These are phyloP conservation scores for Dillenia turbinata DNA, from an alignment of 164 flowering plant genomes.

Conservation along the genomic window DNA sequence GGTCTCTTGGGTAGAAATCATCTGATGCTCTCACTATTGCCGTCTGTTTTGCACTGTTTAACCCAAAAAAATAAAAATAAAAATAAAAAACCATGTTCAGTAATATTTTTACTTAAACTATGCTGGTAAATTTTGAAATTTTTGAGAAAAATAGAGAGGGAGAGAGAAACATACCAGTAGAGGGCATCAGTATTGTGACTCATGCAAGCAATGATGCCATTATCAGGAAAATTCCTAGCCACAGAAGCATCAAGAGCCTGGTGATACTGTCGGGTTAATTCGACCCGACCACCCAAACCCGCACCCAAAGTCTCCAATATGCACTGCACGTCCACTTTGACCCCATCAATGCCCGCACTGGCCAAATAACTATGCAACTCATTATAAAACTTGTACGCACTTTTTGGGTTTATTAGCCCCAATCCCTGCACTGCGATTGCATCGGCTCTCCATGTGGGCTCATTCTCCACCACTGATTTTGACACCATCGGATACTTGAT, in stretches of 20 bases:
- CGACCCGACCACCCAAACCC: slow-evolving; percentile 84
- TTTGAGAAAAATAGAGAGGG: neutral
- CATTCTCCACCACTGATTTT: slow-evolving; percentile 61
- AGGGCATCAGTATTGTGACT: slow-evolving; percentile 91
- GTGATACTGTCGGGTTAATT: slow-evolving; percentile 77
- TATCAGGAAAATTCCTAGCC: slow-evolving; percentile 70
- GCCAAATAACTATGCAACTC: slow-evolving; percentile 80
- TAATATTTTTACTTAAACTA: no score
- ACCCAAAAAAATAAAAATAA: neutral
- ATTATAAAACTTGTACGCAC: slow-evolving; percentile 58
- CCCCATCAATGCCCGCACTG: slow-evolving; percentile 82
- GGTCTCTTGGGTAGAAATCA: slow-evolving; percentile 91
- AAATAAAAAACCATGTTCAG: neutral
- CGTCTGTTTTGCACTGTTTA: slow-evolving; percentile 80
- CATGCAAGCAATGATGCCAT: slow-evolving; percentile 93
- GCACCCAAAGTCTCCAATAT: slow-evolving; percentile 85
- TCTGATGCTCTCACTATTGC: slow-evolving; percentile 93
- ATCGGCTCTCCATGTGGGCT: slow-evolving; percentile 71
- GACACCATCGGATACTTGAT: slow-evolving; percentile 55
- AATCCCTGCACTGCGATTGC: slow-evolving; percentile 64
- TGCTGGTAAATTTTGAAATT: neutral
- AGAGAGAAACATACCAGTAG: slow-evolving; percentile 40
- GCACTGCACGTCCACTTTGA: slow-evolving; percentile 95
- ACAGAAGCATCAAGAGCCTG: slow-evolving; percentile 89
- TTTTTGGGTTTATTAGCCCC: slow-evolving; percentile 71